Evolutionary conservation across 129 eudicot species (phyloP).

Genomic region (Heracleum sosnowskyi): DNA sequence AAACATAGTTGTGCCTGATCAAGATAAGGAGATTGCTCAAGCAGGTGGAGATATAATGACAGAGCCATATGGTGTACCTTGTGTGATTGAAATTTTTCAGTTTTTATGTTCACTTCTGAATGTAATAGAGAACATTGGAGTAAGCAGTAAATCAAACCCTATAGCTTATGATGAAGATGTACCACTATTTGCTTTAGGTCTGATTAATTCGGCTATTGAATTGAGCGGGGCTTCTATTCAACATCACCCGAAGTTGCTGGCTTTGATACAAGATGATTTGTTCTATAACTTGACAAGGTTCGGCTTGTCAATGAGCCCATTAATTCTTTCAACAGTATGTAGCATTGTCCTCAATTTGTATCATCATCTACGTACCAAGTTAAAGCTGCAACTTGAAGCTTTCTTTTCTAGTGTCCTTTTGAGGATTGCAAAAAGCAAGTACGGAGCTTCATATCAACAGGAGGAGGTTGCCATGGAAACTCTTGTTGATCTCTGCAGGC

Average conservation of each 20-base stretch:
- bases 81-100: constrained; percentile 88
- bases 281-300: constrained; percentile 73
- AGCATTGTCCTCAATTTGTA: constrained; percentile 79
- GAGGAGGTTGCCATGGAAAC: constrained; percentile 97
- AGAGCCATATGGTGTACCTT: constrained; percentile 82
- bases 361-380: constrained; percentile 64
- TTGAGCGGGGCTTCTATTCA: constrained; percentile 61
- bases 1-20: constrained; percentile 35
- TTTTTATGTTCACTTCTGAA: constrained; percentile 68
- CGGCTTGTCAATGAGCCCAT: constrained; percentile 70
- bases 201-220: constrained; percentile 83
- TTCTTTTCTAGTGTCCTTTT: constrained; percentile 73
- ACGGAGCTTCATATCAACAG: constrained; percentile 80
- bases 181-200: constrained; percentile 62
- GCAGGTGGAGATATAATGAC: constrained; percentile 55
- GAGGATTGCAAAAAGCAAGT: constrained; percentile 65
- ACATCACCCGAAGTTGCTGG: constrained; percentile 62
- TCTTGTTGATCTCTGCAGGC: constrained; percentile 89
- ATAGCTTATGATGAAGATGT: constrained; percentile 77
- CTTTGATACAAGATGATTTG: constrained; percentile 74
- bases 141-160: constrained; percentile 61
- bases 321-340: constrained; percentile 72
- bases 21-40: constrained; percentile 55
- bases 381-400: constrained; percentile 80
- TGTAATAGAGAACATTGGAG: constrained; percentile 58